Conservation (phyloP, 176 grass and related monocot species). For the Dendrocalamus sinicus region DNA sequence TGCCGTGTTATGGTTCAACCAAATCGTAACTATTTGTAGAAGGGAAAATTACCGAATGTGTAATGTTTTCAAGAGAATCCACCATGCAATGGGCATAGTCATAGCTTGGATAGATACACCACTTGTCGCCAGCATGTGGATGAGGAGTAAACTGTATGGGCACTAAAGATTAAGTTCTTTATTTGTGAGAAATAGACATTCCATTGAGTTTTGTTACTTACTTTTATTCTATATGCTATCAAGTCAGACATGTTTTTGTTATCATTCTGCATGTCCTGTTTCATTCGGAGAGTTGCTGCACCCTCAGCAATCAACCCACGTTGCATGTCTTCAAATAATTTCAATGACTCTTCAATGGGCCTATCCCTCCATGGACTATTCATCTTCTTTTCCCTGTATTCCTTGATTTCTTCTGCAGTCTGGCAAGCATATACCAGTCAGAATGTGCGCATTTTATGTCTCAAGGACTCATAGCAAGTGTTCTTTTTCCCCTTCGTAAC, state of each 20-base stretch:
- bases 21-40: constrained; percentile 8
- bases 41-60: constrained; percentile 82
- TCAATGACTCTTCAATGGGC: constrained; percentile 76
- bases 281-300: constrained; percentile 89
- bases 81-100: constrained; percentile 98
- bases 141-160: constrained; percentile 78
- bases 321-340: constrained; percentile 95
- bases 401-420: constrained; percentile 91
- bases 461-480: constrained; percentile 28
- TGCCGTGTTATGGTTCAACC: constrained; percentile 21
- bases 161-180: constrained; percentile 24
- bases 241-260: constrained; percentile 99
- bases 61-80: constrained; percentile 97
- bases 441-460: constrained; percentile 27
- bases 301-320: constrained; percentile 82
- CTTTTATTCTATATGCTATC: constrained; percentile 99
- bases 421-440: constrained; percentile 51
- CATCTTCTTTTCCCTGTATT: constrained; percentile 93
- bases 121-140: constrained; percentile 96
- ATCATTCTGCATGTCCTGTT: constrained; percentile 99
- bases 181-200: constrained; percentile 27
- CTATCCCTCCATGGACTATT: constrained; percentile 98
- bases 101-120: constrained; percentile 99
- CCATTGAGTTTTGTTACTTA: constrained; percentile 45
- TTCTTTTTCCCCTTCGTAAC: constrained; percentile 12